Evolutionary conservation across 2,329 filamentous ascomycete genomes (phyloP), one percentile per base, ranked within the genome.

Genomic region (Amauroascus verrucosus): DNA sequence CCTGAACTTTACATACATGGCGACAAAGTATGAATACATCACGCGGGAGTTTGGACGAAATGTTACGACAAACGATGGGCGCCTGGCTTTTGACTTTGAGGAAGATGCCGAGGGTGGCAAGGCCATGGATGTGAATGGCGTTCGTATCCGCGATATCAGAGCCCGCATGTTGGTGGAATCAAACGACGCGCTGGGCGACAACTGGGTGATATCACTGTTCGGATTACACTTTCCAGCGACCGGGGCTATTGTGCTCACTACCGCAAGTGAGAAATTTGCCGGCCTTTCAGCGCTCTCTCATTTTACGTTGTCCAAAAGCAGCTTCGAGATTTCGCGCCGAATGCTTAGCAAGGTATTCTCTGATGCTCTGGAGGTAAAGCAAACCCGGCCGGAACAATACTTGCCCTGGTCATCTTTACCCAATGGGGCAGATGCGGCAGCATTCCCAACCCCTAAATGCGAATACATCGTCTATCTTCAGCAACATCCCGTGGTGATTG

Each of bases 241-340:
- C 57, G 93, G 93, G 1, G 80, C 82, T 13, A 80, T 93, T 48
- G 73, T 97, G 33, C 73, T 97, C 65, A 87, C 85, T 1, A 96
- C 91, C 0, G 91, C 89, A 46, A 96, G 89, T 67, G 86, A 95
- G 64, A 96, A 95, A 72, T 93, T 93, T 63, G 82, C 85, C n/a
- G 90, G 93, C 41, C 84, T 97, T 53, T 95, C 95, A 66, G 86
- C 84, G 1, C 73, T 97, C 45, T 90, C 93, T 24, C 89, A 97
- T 67, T 77, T 98, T 49, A 76, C 86, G 0, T 78, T 87, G 14
- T 79, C 77, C 5, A 64, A 72, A 20, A 70, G 74, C 53, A 71
- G 74, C 1, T 84, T 80, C 60, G 67, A 63, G 76, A 78, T 56
- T 76, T 81, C 71, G 67, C 84, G 72, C 63, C 72, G 73, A 48